Percentiles rank a stretch among this genome's conserved stretches.
Evolutionary conservation across 441 rosid species (phyloP).

Genomic region (Pelargonium myrrhifolium): DNA sequence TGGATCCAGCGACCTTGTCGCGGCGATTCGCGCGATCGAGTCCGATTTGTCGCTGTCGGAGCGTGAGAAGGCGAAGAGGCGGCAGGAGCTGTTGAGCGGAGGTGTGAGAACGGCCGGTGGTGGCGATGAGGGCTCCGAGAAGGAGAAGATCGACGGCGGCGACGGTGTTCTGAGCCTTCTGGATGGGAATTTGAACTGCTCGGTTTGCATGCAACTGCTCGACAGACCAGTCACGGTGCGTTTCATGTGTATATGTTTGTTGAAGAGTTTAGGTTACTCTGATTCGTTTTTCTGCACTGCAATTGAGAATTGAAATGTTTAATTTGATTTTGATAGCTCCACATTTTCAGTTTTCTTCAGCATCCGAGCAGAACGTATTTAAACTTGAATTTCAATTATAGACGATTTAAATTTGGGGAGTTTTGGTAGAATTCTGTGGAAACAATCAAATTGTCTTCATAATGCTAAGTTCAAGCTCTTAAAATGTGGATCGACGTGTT

Average conservation of each 20-base stretch:
- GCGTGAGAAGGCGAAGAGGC: constrained; percentile 1
- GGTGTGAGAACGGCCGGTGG: neutral
- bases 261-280: too few relatives aligned
- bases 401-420: neutral
- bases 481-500: neutral
- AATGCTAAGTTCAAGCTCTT: neutral
- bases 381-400: neutral
- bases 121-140: neutral
- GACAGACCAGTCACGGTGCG: constrained; percentile 8
- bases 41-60: neutral
- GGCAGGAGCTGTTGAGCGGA: constrained; percentile 9
- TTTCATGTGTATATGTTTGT: neutral
- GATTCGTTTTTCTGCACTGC: too few relatives aligned
- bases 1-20: neutral
- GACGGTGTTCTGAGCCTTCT: neutral
- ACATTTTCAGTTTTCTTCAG: too few relatives aligned
- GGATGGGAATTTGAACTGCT: constrained; percentile 7
- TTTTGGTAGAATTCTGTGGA: neutral
- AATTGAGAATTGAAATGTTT: too few relatives aligned
- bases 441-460: neutral
- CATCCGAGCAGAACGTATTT: too few relatives aligned
- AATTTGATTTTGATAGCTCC: too few relatives aligned
- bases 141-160: constrained; percentile 1
- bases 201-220: neutral
- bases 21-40: constrained; percentile 6